Evolutionary conservation across 495 filamentous ascomycete genomes (phyloP).

Genomic region (Endocarpon pusillum): DNA sequence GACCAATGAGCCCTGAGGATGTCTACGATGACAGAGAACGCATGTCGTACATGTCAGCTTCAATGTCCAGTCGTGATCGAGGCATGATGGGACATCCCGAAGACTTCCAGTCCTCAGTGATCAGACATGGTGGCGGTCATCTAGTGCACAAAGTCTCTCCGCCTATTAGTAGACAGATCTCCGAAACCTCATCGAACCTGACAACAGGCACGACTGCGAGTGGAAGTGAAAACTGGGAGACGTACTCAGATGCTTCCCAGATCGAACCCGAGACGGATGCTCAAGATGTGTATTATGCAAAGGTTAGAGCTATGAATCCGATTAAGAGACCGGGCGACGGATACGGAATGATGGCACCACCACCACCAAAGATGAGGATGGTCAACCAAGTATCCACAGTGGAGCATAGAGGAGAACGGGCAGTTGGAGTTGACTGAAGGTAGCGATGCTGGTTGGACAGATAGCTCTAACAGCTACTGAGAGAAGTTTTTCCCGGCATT

Average conservation of each 20-base stretch:
- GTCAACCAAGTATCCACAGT: constrained; percentile 31
- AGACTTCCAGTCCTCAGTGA: constrained; percentile 14
- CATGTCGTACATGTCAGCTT: constrained; percentile 29
- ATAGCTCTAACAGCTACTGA: constrained; percentile 30
- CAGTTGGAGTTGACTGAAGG: constrained; percentile 26
- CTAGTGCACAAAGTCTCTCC: constrained; percentile 28
- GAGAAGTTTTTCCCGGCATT: constrained; percentile 4
- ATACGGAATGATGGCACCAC: constrained; percentile 28
- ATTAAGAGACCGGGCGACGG: constrained; percentile 47
- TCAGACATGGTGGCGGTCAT: constrained; percentile 25
- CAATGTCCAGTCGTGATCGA: constrained; percentile 23
- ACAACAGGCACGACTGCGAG: constrained; percentile 44
- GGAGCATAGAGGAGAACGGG: constrained; percentile 16
- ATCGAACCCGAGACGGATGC: constrained; percentile 59
- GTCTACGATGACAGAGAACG: constrained; percentile 58
- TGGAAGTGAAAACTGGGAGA: constrained; percentile 92
- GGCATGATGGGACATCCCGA: constrained; percentile 22
- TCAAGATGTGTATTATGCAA: constrained; percentile 61
- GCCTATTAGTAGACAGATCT: constrained; percentile 48
- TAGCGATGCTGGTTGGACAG: constrained; percentile 33
- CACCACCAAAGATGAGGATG: constrained; percentile 35
- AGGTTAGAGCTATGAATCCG: constrained; percentile 46
- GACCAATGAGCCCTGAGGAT: constrained; percentile 69
- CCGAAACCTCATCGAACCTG: constrained; percentile 28
- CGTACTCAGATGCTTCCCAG: constrained; percentile 50